phyloP scores from a whole-genome alignment of 1,284 basidiomycete species.

The Ganoderma lingzhi region DNA sequence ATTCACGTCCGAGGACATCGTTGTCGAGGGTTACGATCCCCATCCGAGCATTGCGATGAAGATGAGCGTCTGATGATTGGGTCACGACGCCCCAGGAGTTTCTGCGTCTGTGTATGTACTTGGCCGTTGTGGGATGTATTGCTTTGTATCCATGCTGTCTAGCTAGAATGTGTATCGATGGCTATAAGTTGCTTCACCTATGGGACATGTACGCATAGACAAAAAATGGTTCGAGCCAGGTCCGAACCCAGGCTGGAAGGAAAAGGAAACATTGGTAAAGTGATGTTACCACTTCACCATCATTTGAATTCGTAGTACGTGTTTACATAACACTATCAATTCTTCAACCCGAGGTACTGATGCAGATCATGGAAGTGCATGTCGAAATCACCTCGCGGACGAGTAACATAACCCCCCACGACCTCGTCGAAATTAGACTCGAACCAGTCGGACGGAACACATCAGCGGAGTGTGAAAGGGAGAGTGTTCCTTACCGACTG shows the following conservation, averaged over 20 bases:
- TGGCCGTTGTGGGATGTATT: neutral
- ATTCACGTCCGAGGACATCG: slow-evolving; percentile 84
- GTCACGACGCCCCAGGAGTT: neutral
- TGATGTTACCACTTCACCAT: neutral
- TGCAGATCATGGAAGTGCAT: slow-evolving; percentile 8
- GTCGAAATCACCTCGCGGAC: slow-evolving; percentile 23
- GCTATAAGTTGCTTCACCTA: neutral
- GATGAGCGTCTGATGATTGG: slow-evolving; percentile 84
- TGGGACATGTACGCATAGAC: too few species aligned
- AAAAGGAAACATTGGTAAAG: neutral
- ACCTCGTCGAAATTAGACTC: slow-evolving; percentile 21
- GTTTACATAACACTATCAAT: too few species aligned
- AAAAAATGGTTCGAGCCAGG: neutral
- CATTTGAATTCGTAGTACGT: neutral
- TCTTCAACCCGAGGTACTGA: slow-evolving; percentile 9
- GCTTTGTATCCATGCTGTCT: neutral
- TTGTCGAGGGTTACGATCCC: slow-evolving; percentile 88
- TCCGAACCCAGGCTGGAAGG: neutral
- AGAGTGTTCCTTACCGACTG: too few species aligned
- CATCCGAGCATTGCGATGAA: slow-evolving; percentile 94
- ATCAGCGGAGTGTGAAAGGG: too few species aligned
- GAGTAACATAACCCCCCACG: slow-evolving; percentile 23
- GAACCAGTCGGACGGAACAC: too few species aligned
- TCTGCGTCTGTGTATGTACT: neutral
- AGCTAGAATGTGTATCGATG: slow-evolving; percentile 2